phyloP scores from a whole-genome alignment of 2,329 filamentous ascomycete genomes.

The Trichoderma lentiforme region DNA sequence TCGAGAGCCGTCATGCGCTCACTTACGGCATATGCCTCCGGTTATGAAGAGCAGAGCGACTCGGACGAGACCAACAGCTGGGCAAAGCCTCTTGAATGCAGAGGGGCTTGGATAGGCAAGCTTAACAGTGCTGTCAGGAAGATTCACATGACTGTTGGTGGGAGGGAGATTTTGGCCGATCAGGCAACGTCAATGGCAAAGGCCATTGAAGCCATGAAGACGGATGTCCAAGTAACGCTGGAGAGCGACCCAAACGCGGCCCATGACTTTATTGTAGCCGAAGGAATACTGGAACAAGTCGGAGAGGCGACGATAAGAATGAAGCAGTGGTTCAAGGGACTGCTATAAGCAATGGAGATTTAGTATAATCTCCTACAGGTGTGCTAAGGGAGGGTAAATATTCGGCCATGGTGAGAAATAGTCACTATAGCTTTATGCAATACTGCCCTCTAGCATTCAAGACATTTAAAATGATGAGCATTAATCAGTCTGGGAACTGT shows the following conservation, averaged over 20 bases:
- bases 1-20: constrained; percentile 19
- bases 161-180: constrained; percentile 32
- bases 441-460: not conserved
- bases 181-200: constrained; percentile 28
- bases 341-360: not conserved
- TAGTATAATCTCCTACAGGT: not conserved
- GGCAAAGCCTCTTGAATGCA: constrained; percentile 30
- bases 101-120: constrained; percentile 29
- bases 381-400: too few species aligned
- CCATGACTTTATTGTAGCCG: constrained; percentile 35
- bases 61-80: constrained; percentile 21
- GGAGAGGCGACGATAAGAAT: constrained; percentile 32
- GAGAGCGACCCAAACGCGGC: constrained; percentile 30
- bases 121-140: constrained; percentile 22
- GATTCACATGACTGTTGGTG: constrained; percentile 34
- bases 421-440: not conserved
- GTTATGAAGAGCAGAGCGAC: constrained; percentile 13
- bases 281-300: constrained; percentile 18
- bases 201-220: constrained; percentile 23
- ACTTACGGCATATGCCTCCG: constrained; percentile 17
- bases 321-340: constrained; percentile 31
- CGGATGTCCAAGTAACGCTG: constrained; percentile 26
- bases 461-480: not conserved
- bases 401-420: not conserved
- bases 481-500: not conserved